Evolutionary conservation across 2,329 filamentous ascomycete species (phyloP).

Genomic region (Curvularia verruculosa): DNA sequence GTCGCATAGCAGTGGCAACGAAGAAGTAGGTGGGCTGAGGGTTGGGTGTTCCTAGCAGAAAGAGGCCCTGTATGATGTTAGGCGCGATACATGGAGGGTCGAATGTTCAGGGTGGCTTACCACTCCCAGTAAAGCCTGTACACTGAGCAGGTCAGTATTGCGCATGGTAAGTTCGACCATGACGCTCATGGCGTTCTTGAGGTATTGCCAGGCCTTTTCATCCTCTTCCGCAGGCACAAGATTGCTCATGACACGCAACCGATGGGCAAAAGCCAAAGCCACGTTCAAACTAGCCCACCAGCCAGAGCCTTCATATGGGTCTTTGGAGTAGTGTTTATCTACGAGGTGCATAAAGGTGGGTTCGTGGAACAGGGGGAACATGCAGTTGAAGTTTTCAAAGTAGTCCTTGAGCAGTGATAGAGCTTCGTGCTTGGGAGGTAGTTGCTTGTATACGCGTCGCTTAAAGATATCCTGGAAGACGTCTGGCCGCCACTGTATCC

Average conservation of each 20-base stretch:
- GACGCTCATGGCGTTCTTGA: constrained; percentile 96
- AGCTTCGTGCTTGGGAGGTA: constrained; percentile 87
- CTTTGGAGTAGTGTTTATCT: constrained; percentile 87
- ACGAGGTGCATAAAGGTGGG: constrained; percentile 98
- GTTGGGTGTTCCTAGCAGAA: constrained; percentile 95
- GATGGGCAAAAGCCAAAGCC: constrained; percentile 88
- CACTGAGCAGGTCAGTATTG: constrained; percentile 92
- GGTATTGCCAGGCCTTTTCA: constrained; percentile 89
- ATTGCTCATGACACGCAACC: constrained; percentile 94
- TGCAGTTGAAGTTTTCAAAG: constrained; percentile 99
- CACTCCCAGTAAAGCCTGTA: constrained; percentile 93
- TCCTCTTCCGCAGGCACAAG: constrained; percentile 89
- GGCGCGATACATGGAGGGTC: neutral
- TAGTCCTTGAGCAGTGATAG: constrained; percentile 88
- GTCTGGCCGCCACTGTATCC: constrained; percentile 98
- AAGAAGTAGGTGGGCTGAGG: constrained; percentile 93
- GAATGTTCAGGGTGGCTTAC: constrained; percentile 45
- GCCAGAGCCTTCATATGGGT: constrained; percentile 92
- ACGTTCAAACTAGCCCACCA: constrained; percentile 99
- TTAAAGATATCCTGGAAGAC: constrained; percentile 92
- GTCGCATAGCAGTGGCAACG: constrained; percentile 85
- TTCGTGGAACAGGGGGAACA: constrained; percentile 96
- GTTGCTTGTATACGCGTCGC: constrained; percentile 78
- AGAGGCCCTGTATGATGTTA: constrained; percentile 65
- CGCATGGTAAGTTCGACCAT: constrained; percentile 93